These are phyloP conservation scores for Pythium brachiatum DNA, from an alignment of 352 stramenopile genomes.

Conservation along the genomic window DNA sequence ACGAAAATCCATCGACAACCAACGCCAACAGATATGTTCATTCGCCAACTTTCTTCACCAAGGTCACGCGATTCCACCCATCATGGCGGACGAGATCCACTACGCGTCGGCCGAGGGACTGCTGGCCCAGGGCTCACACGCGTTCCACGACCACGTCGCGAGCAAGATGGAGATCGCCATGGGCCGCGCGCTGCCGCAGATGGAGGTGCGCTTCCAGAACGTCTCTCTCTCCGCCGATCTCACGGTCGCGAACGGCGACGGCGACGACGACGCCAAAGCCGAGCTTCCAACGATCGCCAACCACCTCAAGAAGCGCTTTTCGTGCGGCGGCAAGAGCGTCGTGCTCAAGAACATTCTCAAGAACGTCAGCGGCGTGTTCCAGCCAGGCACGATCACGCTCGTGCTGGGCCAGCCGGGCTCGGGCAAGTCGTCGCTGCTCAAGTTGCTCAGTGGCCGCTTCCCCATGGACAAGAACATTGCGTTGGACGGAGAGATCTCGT, in stretches of 20 bases:
- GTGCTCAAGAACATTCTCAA: slow-evolving; percentile 33
- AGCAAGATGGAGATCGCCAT: slow-evolving; percentile 16
- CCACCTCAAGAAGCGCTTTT: slow-evolving; percentile 21
- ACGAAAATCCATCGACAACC: background rate
- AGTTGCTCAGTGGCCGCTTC: slow-evolving; percentile 31
- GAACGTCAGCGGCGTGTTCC: slow-evolving; percentile 31
- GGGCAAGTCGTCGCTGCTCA: slow-evolving; percentile 35
- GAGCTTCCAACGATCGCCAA: slow-evolving; percentile 27
- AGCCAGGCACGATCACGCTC: slow-evolving; percentile 28
- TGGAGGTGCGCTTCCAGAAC: slow-evolving; percentile 28
- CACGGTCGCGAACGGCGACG: slow-evolving; percentile 12
- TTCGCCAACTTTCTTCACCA: slow-evolving; percentile 5
- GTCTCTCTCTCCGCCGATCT: slow-evolving; percentile 20
- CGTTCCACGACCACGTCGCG: slow-evolving; percentile 24
- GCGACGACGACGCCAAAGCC: slow-evolving; percentile 8
- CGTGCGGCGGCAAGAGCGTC: slow-evolving; percentile 19
- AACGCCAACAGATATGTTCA: background rate
- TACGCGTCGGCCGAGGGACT: slow-evolving; percentile 22
- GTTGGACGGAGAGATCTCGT: slow-evolving; percentile 29
- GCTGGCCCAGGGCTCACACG: slow-evolving; percentile 21
- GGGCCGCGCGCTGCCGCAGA: slow-evolving; percentile 22
- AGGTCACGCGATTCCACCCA: background rate
- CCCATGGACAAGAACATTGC: slow-evolving; percentile 33
- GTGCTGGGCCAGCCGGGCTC: slow-evolving; percentile 32
- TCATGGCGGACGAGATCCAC: slow-evolving; percentile 14